Conservation (phyloP, 192 early-diverging fungal species). For the Cladochytrium replicatum region DNA sequence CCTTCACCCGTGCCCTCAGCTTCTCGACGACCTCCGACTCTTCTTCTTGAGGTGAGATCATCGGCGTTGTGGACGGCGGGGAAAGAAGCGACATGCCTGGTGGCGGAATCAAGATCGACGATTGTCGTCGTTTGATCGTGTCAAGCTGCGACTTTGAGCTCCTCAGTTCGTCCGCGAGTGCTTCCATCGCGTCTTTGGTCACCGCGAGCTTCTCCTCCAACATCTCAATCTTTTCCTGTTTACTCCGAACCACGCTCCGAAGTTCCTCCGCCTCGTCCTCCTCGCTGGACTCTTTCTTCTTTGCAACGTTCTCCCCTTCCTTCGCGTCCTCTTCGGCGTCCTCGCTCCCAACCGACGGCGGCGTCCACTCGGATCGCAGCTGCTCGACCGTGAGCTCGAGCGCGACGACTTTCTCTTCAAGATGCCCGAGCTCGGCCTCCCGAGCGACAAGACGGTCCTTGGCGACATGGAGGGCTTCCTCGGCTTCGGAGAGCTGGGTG, state of each 20-base stretch:
- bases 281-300: not conserved
- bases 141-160: not conserved
- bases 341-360: not conserved
- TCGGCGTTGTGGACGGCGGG: too few species aligned
- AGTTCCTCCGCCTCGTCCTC: not conserved
- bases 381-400: not conserved
- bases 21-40: not conserved
- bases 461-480: not conserved
- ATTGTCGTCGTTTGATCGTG: not conserved
- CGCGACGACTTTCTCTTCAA: not conserved
- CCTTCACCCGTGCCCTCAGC: not conserved
- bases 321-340: not conserved
- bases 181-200: not conserved
- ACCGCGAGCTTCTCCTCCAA: not conserved
- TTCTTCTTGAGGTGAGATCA: not conserved
- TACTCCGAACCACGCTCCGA: not conserved
- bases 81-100: too few species aligned
- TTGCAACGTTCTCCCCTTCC: not conserved
- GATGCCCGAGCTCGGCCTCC: not conserved
- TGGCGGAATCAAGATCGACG: too few species aligned
- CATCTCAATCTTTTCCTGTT: not conserved
- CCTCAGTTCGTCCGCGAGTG: not conserved
- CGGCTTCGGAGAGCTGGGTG: not conserved
- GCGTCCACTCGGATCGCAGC: not conserved
- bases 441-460: not conserved